These are phyloP conservation scores for Mrakia blollopis DNA, from an alignment of 768 basidiomycete genomes.

Conservation along the genomic window DNA sequence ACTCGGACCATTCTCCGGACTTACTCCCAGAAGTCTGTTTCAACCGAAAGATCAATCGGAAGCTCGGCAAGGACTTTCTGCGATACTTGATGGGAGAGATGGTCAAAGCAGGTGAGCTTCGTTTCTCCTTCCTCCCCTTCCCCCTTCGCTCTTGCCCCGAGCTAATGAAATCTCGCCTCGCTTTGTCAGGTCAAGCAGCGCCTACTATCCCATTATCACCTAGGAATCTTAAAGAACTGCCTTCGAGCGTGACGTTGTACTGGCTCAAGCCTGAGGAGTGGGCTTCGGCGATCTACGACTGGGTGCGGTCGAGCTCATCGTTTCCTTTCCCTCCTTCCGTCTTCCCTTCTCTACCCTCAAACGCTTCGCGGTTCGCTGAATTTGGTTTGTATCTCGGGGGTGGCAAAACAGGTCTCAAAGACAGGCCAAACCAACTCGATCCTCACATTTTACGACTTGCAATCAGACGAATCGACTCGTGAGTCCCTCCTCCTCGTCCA, in stretches of 20 bases:
- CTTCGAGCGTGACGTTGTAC: constrained; percentile 42
- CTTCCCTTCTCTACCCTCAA: background rate
- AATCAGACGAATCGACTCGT: constrained; percentile 28
- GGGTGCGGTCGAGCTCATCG: constrained; percentile 38
- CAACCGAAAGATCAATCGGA: constrained; percentile 43
- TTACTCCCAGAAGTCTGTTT: constrained; percentile 38
- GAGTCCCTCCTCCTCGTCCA: background rate
- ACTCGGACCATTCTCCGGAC: background rate
- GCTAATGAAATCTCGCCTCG: background rate
- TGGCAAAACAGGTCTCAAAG: constrained; percentile 41
- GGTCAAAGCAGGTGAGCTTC: constrained; percentile 7
- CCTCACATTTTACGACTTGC: constrained; percentile 49
- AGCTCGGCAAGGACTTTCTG: constrained; percentile 20
- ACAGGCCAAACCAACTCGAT: constrained; percentile 46
- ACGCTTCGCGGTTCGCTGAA: background rate
- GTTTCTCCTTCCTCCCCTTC: background rate
- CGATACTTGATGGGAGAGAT: constrained; percentile 13
- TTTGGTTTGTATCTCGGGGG: background rate
- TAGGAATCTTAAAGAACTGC: constrained; percentile 35
- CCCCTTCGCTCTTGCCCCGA: background rate
- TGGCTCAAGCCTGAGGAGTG: constrained; percentile 49
- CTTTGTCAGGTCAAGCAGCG: constrained; percentile 36
- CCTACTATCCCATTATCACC: constrained; percentile 37
- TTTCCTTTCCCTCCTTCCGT: background rate
- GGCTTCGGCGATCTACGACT: constrained; percentile 46